Conservation (phyloP, 2,329 filamentous ascomycete genomes). For the Cytospora schulzeri region DNA sequence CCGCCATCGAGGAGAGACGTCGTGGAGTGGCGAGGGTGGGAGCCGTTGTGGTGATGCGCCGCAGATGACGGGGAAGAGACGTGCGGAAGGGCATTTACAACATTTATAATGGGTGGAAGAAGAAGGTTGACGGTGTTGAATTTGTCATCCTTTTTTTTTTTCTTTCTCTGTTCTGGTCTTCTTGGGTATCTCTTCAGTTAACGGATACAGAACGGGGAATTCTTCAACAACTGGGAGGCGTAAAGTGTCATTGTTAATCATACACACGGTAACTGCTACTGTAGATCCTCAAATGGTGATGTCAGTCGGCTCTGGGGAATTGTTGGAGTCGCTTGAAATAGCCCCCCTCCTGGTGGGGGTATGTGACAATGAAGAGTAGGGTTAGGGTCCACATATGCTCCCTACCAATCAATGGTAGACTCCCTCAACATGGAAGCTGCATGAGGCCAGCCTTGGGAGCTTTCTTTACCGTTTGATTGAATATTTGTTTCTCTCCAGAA, state of each 20-base stretch:
- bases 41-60: constrained; percentile 11
- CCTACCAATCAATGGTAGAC: background rate
- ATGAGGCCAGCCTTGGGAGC: background rate
- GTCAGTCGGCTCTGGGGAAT: too few relatives aligned
- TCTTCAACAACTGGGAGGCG: background rate
- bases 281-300: background rate
- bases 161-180: background rate
- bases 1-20: constrained; percentile 20
- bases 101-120: background rate
- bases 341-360: too few relatives aligned
- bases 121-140: background rate
- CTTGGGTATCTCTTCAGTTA: background rate
- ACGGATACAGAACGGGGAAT: background rate
- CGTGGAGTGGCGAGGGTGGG: background rate
- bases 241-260: background rate
- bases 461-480: too few relatives aligned
- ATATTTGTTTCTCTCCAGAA: background rate
- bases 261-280: background rate
- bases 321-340: too few relatives aligned
- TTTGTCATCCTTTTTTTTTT: background rate
- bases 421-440: background rate
- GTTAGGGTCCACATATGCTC: background rate
- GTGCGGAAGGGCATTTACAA: constrained; percentile 23
- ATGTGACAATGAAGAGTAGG: background rate
- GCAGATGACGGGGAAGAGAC: constrained; percentile 12